Base-by-base conservation (phyloP, 2,329 filamentous ascomycete species). In the Myriangium duriaei region DNA sequence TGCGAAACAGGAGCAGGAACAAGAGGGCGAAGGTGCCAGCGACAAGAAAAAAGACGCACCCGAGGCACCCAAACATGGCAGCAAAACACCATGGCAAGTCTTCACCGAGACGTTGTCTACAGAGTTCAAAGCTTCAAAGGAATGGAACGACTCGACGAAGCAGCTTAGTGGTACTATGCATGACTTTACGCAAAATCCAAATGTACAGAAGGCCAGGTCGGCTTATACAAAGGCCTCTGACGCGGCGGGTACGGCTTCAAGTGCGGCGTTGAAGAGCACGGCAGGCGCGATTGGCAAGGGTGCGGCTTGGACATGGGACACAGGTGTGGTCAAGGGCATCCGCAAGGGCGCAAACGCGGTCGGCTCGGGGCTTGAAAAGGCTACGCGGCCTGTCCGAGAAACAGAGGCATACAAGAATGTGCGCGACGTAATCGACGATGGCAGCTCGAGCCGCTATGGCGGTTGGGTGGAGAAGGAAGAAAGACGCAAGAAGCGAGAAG, bases 81-180 rank as follows among this genome's bases (percentile, higher is more conserved):
- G 94, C 65, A 98, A 98, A 69, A 91, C 88, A 3, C 91, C 91
- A 38, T 96, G 91, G 87, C 85, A 96, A 59, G 91, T 98, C 19
- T 98, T 98, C 66, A 84, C 84, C 54, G 91, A 98, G 56, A 98
- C 91, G n/a, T 75, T 98, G 62, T 76, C 84, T 59, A 72, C 71
- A 41, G 91, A 98, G 62, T 93, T 98, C 64, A 86, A 95, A 61
- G 82, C 85, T 37, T 96, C 87, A 11, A 94, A 96, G 57, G 91
- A 98, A 60, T 98, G 91, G 91, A 94, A 98, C 55, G 91, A 98
- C 56, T 93, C 85, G 30, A 98, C 88, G 30, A 96, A 98, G 66
- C 84, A 91, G 48, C 73, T 98, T 30, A 82, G 84, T 12, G 84
- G 83, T 34, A 83, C 81, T 4, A 85, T 88, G 12, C 81, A 94